Evolutionary conservation across 306 rosid species (phyloP).

Genomic region (Quercus mongolica): DNA sequence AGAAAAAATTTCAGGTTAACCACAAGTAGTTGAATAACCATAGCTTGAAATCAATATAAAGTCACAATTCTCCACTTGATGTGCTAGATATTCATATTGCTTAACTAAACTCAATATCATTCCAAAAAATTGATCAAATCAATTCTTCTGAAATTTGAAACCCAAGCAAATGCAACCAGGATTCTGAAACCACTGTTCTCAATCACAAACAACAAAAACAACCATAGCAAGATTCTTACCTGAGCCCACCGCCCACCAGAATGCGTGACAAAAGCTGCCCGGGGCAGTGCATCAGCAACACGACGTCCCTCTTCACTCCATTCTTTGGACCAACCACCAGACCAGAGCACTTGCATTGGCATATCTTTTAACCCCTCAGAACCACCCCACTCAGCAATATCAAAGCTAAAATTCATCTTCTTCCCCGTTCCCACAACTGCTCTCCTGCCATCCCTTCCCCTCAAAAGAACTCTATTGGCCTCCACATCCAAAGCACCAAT

Average conservation of each 20-base stretch:
- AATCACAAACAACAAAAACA: background rate
- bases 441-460: slow-evolving; percentile 56
- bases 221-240: slow-evolving; percentile 43
- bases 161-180: background rate
- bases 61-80: background rate
- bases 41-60: background rate
- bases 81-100: background rate
- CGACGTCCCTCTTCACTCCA: slow-evolving; percentile 81
- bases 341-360: slow-evolving; percentile 86
- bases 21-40: background rate
- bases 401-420: slow-evolving; percentile 81
- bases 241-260: slow-evolving; percentile 92
- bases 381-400: slow-evolving; percentile 76
- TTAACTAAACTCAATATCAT: background rate
- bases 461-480: slow-evolving; percentile 72
- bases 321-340: slow-evolving; percentile 69
- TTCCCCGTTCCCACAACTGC: slow-evolving; percentile 69
- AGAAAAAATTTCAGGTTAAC: background rate
- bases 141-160: slow-evolving; percentile 5
- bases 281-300: slow-evolving; percentile 60
- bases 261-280: slow-evolving; percentile 60
- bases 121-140: background rate
- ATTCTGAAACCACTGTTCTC: background rate
- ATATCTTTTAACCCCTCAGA: slow-evolving; percentile 60
- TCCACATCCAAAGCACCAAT: slow-evolving; percentile 44